Conservation (phyloP, 2,329 filamentous ascomycete genomes). For the Apiospora aurea region DNA sequence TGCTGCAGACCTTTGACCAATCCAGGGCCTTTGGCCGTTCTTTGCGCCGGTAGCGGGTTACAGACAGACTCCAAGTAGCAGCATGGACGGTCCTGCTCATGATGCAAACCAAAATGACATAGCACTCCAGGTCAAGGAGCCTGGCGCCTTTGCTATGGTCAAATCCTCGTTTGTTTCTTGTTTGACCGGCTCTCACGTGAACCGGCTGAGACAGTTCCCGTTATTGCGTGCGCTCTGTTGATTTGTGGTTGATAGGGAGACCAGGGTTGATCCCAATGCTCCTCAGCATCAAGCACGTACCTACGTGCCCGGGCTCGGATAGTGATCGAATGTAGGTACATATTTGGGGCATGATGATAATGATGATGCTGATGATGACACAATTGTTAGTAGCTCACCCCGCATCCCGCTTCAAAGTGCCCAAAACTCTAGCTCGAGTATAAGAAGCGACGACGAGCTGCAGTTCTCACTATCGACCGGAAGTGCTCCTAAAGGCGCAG, state of each 20-base stretch:
- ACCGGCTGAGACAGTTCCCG: conserved; percentile 12
- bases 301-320: neutral
- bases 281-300: neutral
- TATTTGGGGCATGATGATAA: neutral
- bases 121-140: neutral
- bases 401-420: neutral
- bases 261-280: conserved; percentile 7
- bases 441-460: neutral
- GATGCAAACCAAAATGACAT: neutral
- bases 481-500: neutral
- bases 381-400: neutral
- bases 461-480: neutral
- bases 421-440: neutral
- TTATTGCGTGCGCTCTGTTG: neutral
- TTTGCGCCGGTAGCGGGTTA: neutral
- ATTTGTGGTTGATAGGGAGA: conserved; percentile 14
- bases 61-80: neutral
- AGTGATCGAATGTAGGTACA: neutral
- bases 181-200: neutral
- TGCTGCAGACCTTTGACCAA: neutral
- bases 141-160: neutral
- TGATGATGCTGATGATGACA: conserved; percentile 14
- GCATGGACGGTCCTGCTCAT: conserved; percentile 7
- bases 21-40: neutral
- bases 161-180: neutral